Conservation (phyloP, 2,329 filamentous ascomycete genomes). For the Talaromyces marneffei region DNA sequence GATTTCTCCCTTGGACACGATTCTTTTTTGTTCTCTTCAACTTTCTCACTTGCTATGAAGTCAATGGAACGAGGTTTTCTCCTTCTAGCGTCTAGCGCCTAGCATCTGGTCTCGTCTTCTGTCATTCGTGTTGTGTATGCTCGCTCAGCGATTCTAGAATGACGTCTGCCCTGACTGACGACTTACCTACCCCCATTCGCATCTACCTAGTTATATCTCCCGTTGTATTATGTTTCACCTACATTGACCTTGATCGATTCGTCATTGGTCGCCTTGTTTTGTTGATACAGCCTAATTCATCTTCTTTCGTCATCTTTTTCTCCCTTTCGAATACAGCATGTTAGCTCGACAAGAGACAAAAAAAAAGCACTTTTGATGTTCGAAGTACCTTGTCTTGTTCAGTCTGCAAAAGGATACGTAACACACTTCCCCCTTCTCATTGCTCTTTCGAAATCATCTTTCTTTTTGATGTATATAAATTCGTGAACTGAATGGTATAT, state of each 20-base stretch:
- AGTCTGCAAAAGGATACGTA: no score
- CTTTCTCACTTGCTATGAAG: neutral
- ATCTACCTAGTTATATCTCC: neutral
- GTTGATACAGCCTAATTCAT: neutral
- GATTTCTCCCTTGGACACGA: slow-evolving; percentile 2
- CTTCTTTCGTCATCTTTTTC: neutral
- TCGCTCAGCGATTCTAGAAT: slow-evolving; percentile 1
- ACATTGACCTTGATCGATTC: neutral
- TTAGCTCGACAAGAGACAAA: neutral
- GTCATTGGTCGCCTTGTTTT: neutral
- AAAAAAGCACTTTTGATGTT: no score
- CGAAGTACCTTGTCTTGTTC: neutral
- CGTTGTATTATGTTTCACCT: neutral
- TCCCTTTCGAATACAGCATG: neutral
- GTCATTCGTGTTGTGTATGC: neutral
- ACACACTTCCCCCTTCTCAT: neutral
- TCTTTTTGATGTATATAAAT: neutral
- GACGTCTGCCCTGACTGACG: neutral
- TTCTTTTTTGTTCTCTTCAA: neutral
- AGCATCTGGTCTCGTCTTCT: neutral
- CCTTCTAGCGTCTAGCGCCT: slow-evolving; percentile 12
- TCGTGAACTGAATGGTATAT: neutral
- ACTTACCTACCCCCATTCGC: neutral
- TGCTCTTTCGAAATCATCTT: neutral
- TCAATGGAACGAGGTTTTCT: slow-evolving; percentile 7